phyloP scores from a whole-genome alignment of 2,329 filamentous ascomycete genomes.

The Emmonsiellopsis sp. region DNA sequence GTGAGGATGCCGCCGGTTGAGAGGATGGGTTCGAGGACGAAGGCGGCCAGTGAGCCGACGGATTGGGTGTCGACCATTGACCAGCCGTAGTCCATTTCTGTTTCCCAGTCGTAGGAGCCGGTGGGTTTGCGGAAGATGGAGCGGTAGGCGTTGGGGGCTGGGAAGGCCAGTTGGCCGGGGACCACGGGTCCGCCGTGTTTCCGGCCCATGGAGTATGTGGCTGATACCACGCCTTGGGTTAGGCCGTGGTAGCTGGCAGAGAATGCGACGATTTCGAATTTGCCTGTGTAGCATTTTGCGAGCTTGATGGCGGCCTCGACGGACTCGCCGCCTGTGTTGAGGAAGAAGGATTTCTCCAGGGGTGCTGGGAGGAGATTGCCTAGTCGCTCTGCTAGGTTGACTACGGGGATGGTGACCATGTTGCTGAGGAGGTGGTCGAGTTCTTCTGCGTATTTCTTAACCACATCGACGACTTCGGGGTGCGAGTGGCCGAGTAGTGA shows the following conservation, averaged over 20 bases:
- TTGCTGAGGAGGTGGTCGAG: slow-evolving; percentile 52
- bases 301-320: slow-evolving; percentile 56
- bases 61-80: slow-evolving; percentile 50
- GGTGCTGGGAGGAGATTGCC: slow-evolving; percentile 37
- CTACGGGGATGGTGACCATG: slow-evolving; percentile 50
- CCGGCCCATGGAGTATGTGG: slow-evolving; percentile 46
- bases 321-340: slow-evolving; percentile 48
- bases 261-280: slow-evolving; percentile 55
- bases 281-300: slow-evolving; percentile 54
- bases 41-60: slow-evolving; percentile 52
- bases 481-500: slow-evolving; percentile 50
- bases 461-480: slow-evolving; percentile 47
- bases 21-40: slow-evolving; percentile 53
- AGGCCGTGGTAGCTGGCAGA: slow-evolving; percentile 53
- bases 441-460: slow-evolving; percentile 38
- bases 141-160: slow-evolving; percentile 52
- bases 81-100: slow-evolving; percentile 55
- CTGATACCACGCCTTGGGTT: slow-evolving; percentile 43
- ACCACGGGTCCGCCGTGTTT: slow-evolving; percentile 39
- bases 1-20: slow-evolving; percentile 52
- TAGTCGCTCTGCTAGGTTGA: slow-evolving; percentile 45
- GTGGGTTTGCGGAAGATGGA: slow-evolving; percentile 51
- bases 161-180: slow-evolving; percentile 50
- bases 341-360: slow-evolving; percentile 48
- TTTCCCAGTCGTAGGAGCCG: slow-evolving; percentile 56